These are phyloP conservation scores for Debaryomyces singareniensis DNA, from an alignment of 1,139 yeast genomes.

Conservation along the genomic window DNA sequence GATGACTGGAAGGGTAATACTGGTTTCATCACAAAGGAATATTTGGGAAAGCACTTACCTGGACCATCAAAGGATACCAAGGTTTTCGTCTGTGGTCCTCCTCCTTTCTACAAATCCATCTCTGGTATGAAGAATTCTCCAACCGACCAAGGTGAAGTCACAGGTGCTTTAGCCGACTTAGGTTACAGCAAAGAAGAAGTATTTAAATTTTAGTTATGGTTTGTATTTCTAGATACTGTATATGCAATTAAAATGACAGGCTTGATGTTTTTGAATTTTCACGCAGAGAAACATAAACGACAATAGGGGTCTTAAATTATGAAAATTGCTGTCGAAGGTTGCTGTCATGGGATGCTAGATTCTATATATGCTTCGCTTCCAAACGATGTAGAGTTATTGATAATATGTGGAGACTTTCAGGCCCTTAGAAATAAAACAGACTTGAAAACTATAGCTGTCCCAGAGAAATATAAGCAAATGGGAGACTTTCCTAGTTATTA, in stretches of 20 bases:
- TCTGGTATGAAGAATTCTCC: slow-evolving; percentile 87
- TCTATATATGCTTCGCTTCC: slow-evolving; percentile 43
- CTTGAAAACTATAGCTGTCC: slow-evolving; percentile 58
- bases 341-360: slow-evolving; percentile 83
- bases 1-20: slow-evolving; percentile 72
- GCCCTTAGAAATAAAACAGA: slow-evolving; percentile 64
- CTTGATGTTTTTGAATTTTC: neutral
- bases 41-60: slow-evolving; percentile 63
- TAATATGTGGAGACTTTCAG: slow-evolving; percentile 86
- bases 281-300: neutral
- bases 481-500: slow-evolving; percentile 83
- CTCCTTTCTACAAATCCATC: slow-evolving; percentile 36
- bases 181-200: slow-evolving; percentile 87
- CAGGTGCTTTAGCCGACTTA: slow-evolving; percentile 81
- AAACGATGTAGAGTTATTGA: slow-evolving; percentile 49
- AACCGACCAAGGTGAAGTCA: slow-evolving; percentile 88
- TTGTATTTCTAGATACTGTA: too few species aligned
- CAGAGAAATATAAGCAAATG: slow-evolving; percentile 46
- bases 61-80: slow-evolving; percentile 54
- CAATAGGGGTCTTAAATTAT: slow-evolving; percentile 5
- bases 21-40: slow-evolving; percentile 79
- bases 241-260: too few species aligned
- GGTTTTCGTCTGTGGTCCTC: slow-evolving; percentile 91
- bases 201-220: slow-evolving; percentile 64
- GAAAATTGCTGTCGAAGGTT: slow-evolving; percentile 78